Evolutionary conservation across 257 asterid species (phyloP).

Genomic region (Solanum piurae): DNA sequence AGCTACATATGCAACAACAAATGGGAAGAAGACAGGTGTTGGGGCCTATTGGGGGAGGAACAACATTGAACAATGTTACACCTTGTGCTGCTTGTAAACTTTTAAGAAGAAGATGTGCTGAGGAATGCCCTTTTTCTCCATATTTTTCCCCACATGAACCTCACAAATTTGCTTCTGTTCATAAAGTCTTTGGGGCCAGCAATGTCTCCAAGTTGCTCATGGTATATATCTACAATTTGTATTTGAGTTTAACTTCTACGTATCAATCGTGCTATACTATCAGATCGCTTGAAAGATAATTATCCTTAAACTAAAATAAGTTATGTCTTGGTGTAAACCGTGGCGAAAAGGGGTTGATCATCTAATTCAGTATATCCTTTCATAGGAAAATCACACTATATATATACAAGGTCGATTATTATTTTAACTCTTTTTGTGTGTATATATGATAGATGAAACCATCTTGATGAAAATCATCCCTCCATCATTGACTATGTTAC

Average conservation of each 20-base stretch:
- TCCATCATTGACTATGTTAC: background rate
- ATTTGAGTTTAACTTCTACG: background rate
- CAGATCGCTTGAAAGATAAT: background rate
- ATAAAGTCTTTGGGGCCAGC: conserved; percentile 90
- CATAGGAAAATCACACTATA: background rate
- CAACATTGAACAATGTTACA: conserved; percentile 53
- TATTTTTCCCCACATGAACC: conserved; percentile 90
- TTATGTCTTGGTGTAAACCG: background rate
- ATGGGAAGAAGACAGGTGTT: conserved; percentile 57
- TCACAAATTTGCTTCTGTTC: conserved; percentile 90
- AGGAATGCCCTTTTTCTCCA: conserved; percentile 88
- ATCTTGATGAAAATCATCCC: background rate
- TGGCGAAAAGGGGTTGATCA: background rate
- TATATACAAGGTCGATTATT: background rate
- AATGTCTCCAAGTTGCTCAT: conserved; percentile 90
- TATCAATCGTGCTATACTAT: background rate
- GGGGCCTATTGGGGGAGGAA: conserved; percentile 35
- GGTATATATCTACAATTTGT: conserved; percentile 19
- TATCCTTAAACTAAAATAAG: background rate
- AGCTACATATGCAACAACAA: background rate
- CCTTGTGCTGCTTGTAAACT: conserved; percentile 98
- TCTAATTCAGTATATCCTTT: background rate
- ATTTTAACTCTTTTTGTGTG: background rate
- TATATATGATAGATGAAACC: background rate
- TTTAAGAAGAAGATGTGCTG: conserved; percentile 75